Conservation (phyloP, 495 filamentous ascomycete species). For the Penicillium cinerascens region DNA sequence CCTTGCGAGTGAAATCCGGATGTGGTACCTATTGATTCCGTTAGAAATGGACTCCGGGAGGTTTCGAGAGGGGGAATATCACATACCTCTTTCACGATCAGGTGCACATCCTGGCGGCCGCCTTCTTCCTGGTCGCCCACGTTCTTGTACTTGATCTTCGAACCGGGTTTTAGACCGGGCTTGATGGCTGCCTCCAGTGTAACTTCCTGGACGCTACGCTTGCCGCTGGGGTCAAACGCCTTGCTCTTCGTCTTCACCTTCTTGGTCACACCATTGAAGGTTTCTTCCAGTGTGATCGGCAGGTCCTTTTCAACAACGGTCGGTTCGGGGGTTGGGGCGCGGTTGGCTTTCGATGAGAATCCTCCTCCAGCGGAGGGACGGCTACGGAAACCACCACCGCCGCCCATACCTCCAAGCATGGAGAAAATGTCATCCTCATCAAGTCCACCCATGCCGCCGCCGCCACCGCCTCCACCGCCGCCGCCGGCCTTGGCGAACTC, state of each 20-base stretch:
- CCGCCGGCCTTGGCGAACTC: slow-evolving; percentile 64
- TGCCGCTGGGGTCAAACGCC: slow-evolving; percentile 79
- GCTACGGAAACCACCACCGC: slow-evolving; percentile 36
- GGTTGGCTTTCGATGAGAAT: slow-evolving; percentile 35
- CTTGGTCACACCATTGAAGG: slow-evolving; percentile 81
- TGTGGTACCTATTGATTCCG: slow-evolving; percentile 68
- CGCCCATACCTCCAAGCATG: slow-evolving; percentile 34
- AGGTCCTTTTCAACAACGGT: slow-evolving; percentile 85
- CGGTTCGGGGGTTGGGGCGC: slow-evolving; percentile 73
- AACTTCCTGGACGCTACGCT: slow-evolving; percentile 79
- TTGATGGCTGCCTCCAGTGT: slow-evolving; percentile 93
- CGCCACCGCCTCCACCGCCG: slow-evolving; percentile 32
- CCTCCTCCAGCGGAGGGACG: slow-evolving; percentile 37
- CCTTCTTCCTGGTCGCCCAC: slow-evolving; percentile 97
- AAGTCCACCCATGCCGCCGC: slow-evolving; percentile 45
- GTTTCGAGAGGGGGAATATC: background rate
- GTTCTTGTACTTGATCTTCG: slow-evolving; percentile 95
- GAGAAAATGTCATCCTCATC: slow-evolving; percentile 56
- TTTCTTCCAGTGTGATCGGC: slow-evolving; percentile 77
- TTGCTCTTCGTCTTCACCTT: slow-evolving; percentile 98
- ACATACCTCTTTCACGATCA: slow-evolving; percentile 89
- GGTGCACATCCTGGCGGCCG: slow-evolving; percentile 93
- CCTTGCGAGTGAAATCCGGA: slow-evolving; percentile 74
- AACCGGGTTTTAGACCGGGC: slow-evolving; percentile 88
- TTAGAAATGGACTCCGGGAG: slow-evolving; percentile 16